Percentiles rank a stretch among this genome's conserved stretches.
phyloP scores from a whole-genome alignment of 2,329 filamentous ascomycete species.

The Tetracladium maxilliforme region DNA sequence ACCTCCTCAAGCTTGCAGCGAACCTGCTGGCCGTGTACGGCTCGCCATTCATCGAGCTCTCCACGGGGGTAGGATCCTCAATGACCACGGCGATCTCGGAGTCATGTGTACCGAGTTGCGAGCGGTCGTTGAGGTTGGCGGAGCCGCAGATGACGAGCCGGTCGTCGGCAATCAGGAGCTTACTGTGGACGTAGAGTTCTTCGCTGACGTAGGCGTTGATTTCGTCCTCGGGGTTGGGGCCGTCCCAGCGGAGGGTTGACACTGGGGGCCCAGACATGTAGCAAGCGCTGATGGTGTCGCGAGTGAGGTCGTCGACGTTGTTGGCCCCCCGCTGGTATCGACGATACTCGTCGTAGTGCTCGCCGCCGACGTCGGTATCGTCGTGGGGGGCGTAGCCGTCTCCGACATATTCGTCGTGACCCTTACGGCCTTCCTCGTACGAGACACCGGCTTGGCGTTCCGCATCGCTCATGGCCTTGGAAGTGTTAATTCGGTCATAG shows the following conservation, averaged over 20 bases:
- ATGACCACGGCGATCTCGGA: conserved; percentile 84
- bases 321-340: conserved; percentile 57
- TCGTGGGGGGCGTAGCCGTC: conserved; percentile 22
- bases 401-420: conserved; percentile 44
- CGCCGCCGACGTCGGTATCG: conserved; percentile 16
- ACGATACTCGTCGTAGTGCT: conserved; percentile 35
- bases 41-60: conserved; percentile 58
- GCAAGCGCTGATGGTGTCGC: conserved; percentile 64
- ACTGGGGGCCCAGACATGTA: conserved; percentile 74
- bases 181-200: conserved; percentile 49
- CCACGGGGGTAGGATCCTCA: conserved; percentile 58
- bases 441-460: conserved; percentile 49
- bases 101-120: conserved; percentile 72
- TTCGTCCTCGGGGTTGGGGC: conserved; percentile 37
- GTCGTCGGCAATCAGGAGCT: conserved; percentile 71
- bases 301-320: conserved; percentile 24
- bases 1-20: conserved; percentile 66
- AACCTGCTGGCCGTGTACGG: conserved; percentile 61
- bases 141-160: conserved; percentile 67
- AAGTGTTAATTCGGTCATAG: conserved; percentile 70
- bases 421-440: conserved; percentile 51
- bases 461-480: conserved; percentile 40
- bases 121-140: conserved; percentile 44
- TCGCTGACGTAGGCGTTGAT: conserved; percentile 47
- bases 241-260: conserved; percentile 34